phyloP scores from a whole-genome alignment of 1,139 yeast species.

The Kurtzmaniella quercitrusa region DNA sequence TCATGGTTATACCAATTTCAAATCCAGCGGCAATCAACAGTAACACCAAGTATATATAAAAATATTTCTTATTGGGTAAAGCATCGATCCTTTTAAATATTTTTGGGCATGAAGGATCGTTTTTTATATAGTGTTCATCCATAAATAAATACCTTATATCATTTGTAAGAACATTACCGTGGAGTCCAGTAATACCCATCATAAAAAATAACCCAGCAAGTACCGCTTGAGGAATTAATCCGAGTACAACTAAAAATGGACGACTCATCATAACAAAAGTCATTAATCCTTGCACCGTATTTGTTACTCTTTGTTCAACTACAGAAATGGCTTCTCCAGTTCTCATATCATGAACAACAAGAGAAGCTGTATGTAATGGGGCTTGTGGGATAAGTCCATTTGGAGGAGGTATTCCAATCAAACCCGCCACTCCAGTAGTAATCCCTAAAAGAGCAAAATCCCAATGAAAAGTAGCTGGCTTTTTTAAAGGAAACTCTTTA shows the following conservation, averaged over 20 bases:
- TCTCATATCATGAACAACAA: slow-evolving; percentile 55
- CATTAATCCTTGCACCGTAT: slow-evolving; percentile 77
- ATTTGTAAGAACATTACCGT: slow-evolving; percentile 60
- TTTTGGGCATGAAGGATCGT: slow-evolving; percentile 34
- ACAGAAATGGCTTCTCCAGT: slow-evolving; percentile 49
- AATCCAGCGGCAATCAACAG: slow-evolving; percentile 68
- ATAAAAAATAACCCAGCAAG: slow-evolving; percentile 87
- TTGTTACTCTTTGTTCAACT: slow-evolving; percentile 86
- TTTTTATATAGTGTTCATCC: slow-evolving; percentile 45
- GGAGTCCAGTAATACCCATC: slow-evolving; percentile 83
- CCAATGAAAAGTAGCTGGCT: slow-evolving; percentile 91
- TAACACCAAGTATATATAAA: slow-evolving; percentile 51
- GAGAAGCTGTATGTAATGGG: slow-evolving; percentile 81
- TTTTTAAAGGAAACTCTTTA: slow-evolving; percentile 71
- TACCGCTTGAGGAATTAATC: slow-evolving; percentile 90
- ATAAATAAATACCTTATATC: slow-evolving; percentile 61
- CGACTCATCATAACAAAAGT: slow-evolving; percentile 86
- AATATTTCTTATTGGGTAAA: slow-evolving; percentile 42
- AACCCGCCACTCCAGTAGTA: slow-evolving; percentile 82
- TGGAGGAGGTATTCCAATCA: slow-evolving; percentile 91
- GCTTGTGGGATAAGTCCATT: slow-evolving; percentile 97
- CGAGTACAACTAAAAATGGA: slow-evolving; percentile 76
- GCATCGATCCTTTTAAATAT: slow-evolving; percentile 29
- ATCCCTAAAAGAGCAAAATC: slow-evolving; percentile 82
- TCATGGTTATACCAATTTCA: slow-evolving; percentile 82